Base-by-base conservation (phyloP, 139 green algal genomes). In the Coelastrella sp. region DNA sequence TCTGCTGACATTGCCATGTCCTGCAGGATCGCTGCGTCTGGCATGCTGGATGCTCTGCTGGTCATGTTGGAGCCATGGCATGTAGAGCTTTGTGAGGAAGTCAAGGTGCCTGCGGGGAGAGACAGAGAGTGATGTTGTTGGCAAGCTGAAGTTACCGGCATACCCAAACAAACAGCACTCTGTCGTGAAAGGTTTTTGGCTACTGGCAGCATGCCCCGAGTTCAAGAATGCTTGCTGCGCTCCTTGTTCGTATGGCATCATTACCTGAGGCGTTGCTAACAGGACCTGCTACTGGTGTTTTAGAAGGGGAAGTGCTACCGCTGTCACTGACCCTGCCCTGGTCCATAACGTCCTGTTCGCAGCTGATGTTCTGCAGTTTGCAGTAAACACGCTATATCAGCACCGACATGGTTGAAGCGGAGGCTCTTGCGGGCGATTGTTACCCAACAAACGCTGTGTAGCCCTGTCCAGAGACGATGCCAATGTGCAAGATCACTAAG, bases 11-110 rank as follows among this genome's bases (percentile, higher is more conserved):
- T 15, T 68, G 15, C 25, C 27, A 49, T 35, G 65, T 87, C 65
- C 65, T 87, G 82, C 25, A 87, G 27, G 20, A 11, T 65, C 9
- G 65, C 65, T 49, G 82, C 19, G 25, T 87, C 82, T 61, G 82
- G 15, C 14, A 87, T 68, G 63, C 82, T 87, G 82, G 82, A 79
- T 57, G 35, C 27, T 76, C 84, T 89, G 84, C 70, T 89, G 57
- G 84, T 49, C 17, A 58, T 35, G 22, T 24, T 89, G 20, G 72
- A 82, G 20, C 35, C 63, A 20, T 87, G 72, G 82, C 7, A 78
- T 8, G 59, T 24, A 25, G 61, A 35, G 20, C 35, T 70, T 17
- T 19, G 12, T 10, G 9, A n/a, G 8, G 59, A 65, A 19, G 56
- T n/a, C 58, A 87, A 27, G 81, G 75, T 74, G 10, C 81, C 81